Evolutionary conservation across 2,329 filamentous ascomycete species (phyloP).

Genomic region (Magnaporthiopsis incrustans): DNA sequence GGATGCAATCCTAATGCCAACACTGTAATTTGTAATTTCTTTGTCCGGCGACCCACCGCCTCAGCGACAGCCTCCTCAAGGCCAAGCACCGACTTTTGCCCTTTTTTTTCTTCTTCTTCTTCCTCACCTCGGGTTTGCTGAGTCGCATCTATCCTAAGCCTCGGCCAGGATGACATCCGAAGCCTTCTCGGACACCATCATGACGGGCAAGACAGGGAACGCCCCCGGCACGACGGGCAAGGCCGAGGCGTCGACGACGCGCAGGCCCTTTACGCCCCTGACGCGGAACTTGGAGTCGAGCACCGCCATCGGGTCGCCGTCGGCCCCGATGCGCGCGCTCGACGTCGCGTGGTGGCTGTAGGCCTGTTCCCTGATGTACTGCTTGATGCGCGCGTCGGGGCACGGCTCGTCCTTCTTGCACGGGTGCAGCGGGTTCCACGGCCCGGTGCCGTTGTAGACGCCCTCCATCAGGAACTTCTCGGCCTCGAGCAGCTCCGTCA

Average conservation of each 20-base stretch:
- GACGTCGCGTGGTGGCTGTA: constrained; percentile 48
- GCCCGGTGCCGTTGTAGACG: constrained; percentile 12
- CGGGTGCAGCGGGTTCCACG: constrained; percentile 14
- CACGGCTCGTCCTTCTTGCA: constrained; percentile 8
- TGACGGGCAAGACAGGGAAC: constrained; percentile 39
- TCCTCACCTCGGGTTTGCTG: background rate
- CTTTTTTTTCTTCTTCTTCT: background rate
- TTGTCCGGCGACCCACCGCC: background rate
- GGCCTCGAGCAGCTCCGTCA: constrained; percentile 14
- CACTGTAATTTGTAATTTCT: background rate
- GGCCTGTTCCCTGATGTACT: constrained; percentile 26
- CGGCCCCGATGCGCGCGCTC: constrained; percentile 42
- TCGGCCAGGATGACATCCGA: constrained; percentile 39
- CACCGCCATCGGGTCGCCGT: constrained; percentile 41
- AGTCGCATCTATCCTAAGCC: background rate
- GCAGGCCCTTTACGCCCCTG: constrained; percentile 38
- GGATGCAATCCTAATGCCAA: background rate
- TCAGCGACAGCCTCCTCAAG: too few relatives aligned
- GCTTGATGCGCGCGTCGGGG: constrained; percentile 9
- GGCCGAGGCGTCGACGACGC: constrained; percentile 48
- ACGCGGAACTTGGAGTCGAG: constrained; percentile 46
- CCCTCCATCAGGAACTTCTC: constrained; percentile 12
- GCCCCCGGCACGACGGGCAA: constrained; percentile 39
- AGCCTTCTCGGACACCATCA: constrained; percentile 46
- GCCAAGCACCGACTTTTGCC: too few relatives aligned